Evolutionary conservation across 495 filamentous ascomycete species (phyloP), one percentile per base, ranked within the genome.

Genomic region (Hyaloscypha variabilis): DNA sequence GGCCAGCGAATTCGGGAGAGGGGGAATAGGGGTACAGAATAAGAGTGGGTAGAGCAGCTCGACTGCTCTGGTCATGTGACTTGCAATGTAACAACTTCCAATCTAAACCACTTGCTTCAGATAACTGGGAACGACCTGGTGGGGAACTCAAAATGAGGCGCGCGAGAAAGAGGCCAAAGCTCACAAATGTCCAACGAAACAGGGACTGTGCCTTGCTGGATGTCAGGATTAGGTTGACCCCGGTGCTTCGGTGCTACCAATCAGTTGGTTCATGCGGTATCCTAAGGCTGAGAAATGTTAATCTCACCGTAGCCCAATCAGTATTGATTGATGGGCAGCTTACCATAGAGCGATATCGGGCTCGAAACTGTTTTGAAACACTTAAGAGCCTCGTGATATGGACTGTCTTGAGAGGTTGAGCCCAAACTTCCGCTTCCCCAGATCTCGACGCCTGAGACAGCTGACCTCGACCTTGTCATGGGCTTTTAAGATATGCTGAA

Each of bases 341-440:
- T 54, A 54, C 51, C 51, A 54, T 24, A 28, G 25, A 24, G 51
- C 25, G 11, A 54, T 54, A 54, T 25, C 23, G 25, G 51, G 8
- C 21, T 28, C 51, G 3, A 54, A 54, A 54, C 51, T 28, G 51
- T 28, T 54, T 54, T 54, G 51, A 54, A 54, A 54, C 51, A 25
- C 51, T 54, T 54, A 54, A 8, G 6, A 24, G 51, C 51, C 25
- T 25, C 21, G 21, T 24, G 51, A 11, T 54, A 8, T 54, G 8
- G 21, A 24, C 51, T 5, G 3, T 1, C 19, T 6, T 28, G 8
- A 25, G 19, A 51, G 51, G 25, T 25, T 6, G 21, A 6, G 23
- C n/a, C 51, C 25, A 54, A 51, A 54, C 10, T 54, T 54, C 51
- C 51, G 51, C 51, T 54, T 54, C 51, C 51, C 51, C 51, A 54